Percentiles rank a stretch among this genome's conserved stretches.
Conservation (phyloP, 2,329 filamentous ascomycete genomes). For the Alternaria postmessia region DNA sequence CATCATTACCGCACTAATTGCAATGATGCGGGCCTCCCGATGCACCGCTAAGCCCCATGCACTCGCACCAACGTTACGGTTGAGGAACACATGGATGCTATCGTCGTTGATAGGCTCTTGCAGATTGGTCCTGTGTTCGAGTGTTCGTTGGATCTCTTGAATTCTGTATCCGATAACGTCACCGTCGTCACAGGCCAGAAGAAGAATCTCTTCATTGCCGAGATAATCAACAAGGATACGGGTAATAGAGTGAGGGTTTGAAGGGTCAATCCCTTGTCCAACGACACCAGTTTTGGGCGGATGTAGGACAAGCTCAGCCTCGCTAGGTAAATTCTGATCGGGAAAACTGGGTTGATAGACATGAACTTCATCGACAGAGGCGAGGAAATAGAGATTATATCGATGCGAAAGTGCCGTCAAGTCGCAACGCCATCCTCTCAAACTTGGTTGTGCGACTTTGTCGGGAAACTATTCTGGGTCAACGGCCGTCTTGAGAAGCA, state of each 20-base stretch:
- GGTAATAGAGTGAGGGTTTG: conserved; percentile 56
- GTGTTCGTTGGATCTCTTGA: conserved; percentile 36
- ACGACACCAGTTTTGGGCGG: conserved; percentile 45
- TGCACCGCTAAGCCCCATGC: conserved; percentile 93
- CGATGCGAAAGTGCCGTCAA: conserved; percentile 56
- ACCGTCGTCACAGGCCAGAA: conserved; percentile 67
- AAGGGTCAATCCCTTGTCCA: conserved; percentile 43
- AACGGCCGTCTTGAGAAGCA: not conserved
- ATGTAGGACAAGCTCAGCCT: conserved; percentile 50
- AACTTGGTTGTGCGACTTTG: conserved; percentile 17
- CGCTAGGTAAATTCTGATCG: conserved; percentile 47
- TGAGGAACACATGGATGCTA: conserved; percentile 67
- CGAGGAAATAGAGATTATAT: conserved; percentile 61
- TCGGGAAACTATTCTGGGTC: conserved; percentile 22
- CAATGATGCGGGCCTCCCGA: conserved; percentile 80
- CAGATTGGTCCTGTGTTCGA: conserved; percentile 20
- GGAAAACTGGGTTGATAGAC: conserved; percentile 57
- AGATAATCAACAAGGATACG: conserved; percentile 55
- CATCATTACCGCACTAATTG: conserved; percentile 69
- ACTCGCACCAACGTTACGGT: conserved; percentile 76
- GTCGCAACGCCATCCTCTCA: conserved; percentile 54
- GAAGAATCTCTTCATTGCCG: conserved; percentile 56
- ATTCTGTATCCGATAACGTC: conserved; percentile 56
- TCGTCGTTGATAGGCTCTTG: conserved; percentile 51
- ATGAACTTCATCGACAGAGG: conserved; percentile 50